Percentiles rank a stretch among this genome's conserved stretches.
These are phyloP conservation scores for Pholiota molesta DNA, from an alignment of 768 basidiomycete species.

Conservation along the genomic window DNA sequence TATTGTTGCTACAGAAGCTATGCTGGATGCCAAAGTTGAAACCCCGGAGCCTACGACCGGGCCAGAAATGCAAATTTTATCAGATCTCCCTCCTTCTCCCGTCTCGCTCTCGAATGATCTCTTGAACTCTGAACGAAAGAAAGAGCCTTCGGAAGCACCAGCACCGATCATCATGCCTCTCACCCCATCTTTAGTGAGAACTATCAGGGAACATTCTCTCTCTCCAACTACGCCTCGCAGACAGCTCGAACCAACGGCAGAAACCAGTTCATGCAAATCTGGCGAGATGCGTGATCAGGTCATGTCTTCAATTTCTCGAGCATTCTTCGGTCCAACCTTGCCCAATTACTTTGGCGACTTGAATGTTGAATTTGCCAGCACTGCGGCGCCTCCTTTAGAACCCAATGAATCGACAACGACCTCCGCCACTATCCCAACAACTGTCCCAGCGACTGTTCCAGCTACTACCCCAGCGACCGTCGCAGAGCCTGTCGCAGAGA, in stretches of 20 bases:
- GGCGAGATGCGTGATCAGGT: not conserved
- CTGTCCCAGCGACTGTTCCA: not conserved
- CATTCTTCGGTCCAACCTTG: not conserved
- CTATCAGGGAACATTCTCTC: not conserved
- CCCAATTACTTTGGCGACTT: not conserved
- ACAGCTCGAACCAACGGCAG: not conserved
- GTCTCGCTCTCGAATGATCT: not conserved
- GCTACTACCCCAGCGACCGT: not conserved
- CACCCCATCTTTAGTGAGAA: not conserved
- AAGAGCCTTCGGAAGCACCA: not conserved
- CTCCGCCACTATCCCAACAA: not conserved
- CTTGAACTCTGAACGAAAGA: not conserved
- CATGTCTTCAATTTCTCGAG: not conserved
- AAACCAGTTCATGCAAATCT: not conserved
- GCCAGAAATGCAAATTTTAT: not conserved
- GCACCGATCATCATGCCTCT: not conserved
- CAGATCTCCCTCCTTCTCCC: not conserved
- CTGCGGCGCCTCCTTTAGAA: not conserved
- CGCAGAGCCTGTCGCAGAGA: not conserved
- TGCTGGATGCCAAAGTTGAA: not conserved
- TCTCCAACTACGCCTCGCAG: not conserved
- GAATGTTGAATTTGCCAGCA: not conserved
- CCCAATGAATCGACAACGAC: too few species aligned
- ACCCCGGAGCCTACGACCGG: not conserved
- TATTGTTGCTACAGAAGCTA: not conserved